Evolutionary conservation across 257 asterid species (phyloP).

Genomic region (Solanum habrochaites): DNA sequence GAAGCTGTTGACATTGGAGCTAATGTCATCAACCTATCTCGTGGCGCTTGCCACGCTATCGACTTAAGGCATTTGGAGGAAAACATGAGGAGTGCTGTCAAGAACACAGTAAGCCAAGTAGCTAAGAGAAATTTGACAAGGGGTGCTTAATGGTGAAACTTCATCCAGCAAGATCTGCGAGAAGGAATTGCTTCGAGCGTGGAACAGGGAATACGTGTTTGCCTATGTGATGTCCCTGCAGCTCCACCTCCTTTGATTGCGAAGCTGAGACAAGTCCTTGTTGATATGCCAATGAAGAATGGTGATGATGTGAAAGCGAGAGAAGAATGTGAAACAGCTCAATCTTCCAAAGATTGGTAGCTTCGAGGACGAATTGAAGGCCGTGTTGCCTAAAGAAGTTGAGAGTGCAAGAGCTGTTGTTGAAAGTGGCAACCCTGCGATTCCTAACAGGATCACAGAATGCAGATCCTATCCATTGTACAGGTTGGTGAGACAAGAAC

Average conservation of each 20-base stretch:
- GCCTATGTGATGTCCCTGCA: slow-evolving; percentile 35
- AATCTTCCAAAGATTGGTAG: slow-evolving; percentile 32
- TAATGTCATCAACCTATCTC: slow-evolving; percentile 30
- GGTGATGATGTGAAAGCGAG: slow-evolving; percentile 39
- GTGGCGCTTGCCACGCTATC: slow-evolving; percentile 38
- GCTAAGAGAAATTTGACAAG: slow-evolving; percentile 26
- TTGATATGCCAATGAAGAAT: slow-evolving; percentile 31
- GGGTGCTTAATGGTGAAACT: slow-evolving; percentile 33
- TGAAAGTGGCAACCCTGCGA: slow-evolving; percentile 49
- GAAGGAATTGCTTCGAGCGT: slow-evolving; percentile 32
- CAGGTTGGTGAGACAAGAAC: slow-evolving; percentile 50
- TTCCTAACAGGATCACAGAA: slow-evolving; percentile 43
- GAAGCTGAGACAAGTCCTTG: slow-evolving; percentile 32
- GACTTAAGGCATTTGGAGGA: slow-evolving; percentile 41
- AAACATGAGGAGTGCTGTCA: slow-evolving; percentile 26
- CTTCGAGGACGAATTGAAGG: slow-evolving; percentile 30
- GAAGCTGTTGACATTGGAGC: slow-evolving; percentile 39
- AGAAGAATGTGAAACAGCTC: slow-evolving; percentile 25
- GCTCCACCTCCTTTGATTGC: slow-evolving; percentile 29
- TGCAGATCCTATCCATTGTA: slow-evolving; percentile 79
- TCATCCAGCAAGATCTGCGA: slow-evolving; percentile 38
- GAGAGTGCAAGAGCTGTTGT: slow-evolving; percentile 40
- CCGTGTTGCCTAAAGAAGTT: slow-evolving; percentile 30
- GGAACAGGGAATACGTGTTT: slow-evolving; percentile 29
- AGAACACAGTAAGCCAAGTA: slow-evolving; percentile 36